These are phyloP conservation scores for Suillus subaureus DNA, from an alignment of 768 basidiomycete species.

Conservation along the genomic window DNA sequence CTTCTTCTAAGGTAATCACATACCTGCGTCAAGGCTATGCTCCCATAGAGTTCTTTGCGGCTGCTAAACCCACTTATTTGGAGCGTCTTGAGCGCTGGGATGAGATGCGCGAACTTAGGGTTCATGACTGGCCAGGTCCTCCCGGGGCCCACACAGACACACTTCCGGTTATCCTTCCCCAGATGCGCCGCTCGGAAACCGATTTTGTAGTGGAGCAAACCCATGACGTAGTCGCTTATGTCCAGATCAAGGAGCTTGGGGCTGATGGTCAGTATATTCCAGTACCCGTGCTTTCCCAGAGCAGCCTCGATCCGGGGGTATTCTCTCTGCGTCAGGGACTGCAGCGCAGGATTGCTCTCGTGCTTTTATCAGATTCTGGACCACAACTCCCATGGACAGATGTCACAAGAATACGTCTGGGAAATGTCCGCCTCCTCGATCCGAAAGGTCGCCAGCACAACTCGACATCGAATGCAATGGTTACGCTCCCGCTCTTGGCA, in stretches of 20 bases:
- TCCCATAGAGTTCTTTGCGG: slow-evolving; percentile 89
- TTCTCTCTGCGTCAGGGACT: slow-evolving; percentile 93
- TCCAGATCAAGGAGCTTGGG: slow-evolving; percentile 85
- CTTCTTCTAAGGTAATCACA: slow-evolving; percentile 69
- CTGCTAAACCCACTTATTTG: slow-evolving; percentile 78
- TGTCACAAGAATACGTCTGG: slow-evolving; percentile 73
- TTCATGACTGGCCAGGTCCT: slow-evolving; percentile 40
- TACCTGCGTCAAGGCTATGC: slow-evolving; percentile 80
- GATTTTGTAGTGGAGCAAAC: slow-evolving; percentile 87
- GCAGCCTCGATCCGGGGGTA: slow-evolving; percentile 76
- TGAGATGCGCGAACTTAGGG: slow-evolving; percentile 80
- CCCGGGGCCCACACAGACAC: slow-evolving; percentile 34
- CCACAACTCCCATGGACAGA: slow-evolving; percentile 86
- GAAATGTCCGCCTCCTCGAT: slow-evolving; percentile 85
- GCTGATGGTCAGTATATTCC: slow-evolving; percentile 84
- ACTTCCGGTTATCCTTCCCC: slow-evolving; percentile 49
- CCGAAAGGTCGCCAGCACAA: slow-evolving; percentile 81
- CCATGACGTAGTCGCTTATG: slow-evolving; percentile 89
- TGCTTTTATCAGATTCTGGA: slow-evolving; percentile 86
- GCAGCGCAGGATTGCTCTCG: slow-evolving; percentile 79
- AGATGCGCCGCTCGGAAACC: slow-evolving; percentile 90
- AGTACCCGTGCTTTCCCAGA: slow-evolving; percentile 79
- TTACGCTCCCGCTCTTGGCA: slow-evolving; percentile 73
- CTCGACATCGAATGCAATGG: slow-evolving; percentile 67
- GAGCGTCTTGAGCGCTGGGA: slow-evolving; percentile 94